Evolutionary conservation across 495 filamentous ascomycete genomes (phyloP).

Genomic region (Penicillium longicatenatum): DNA sequence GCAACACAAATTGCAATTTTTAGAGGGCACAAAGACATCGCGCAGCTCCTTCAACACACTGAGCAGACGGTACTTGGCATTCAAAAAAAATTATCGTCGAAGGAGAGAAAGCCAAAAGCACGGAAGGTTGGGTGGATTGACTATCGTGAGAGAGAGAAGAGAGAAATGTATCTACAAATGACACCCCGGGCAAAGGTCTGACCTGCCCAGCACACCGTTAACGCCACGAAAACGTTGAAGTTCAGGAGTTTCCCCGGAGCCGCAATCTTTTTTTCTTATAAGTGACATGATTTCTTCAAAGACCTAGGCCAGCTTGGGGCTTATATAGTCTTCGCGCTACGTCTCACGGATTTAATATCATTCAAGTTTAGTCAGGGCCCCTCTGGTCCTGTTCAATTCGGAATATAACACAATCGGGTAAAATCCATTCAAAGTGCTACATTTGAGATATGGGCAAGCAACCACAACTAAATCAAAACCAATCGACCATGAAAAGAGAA

Average conservation of each 20-base stretch:
- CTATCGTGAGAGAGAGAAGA: neutral
- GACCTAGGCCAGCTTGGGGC: too few relatives aligned
- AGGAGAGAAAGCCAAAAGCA: neutral
- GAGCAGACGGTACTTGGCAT: neutral
- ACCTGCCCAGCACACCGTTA: too few relatives aligned
- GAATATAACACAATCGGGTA: too few relatives aligned
- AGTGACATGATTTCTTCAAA: too few relatives aligned
- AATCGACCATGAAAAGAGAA: neutral
- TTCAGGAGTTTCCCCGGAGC: too few relatives aligned
- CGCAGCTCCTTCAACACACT: constrained; percentile 1
- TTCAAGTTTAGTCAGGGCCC: too few relatives aligned
- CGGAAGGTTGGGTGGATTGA: neutral
- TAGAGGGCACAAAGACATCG: constrained; percentile 5
- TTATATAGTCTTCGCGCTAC: too few relatives aligned
- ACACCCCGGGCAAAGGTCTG: neutral
- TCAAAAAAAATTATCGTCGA: neutral
- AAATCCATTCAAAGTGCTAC: neutral
- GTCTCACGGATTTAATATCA: too few relatives aligned
- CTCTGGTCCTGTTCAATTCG: too few relatives aligned
- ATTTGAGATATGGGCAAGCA: neutral
- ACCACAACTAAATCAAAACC: neutral
- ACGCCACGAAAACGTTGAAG: too few relatives aligned
- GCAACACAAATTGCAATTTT: constrained; percentile 10
- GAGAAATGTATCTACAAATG: neutral
- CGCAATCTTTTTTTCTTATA: too few relatives aligned